phyloP scores from a whole-genome alignment of 2,329 filamentous ascomycete genomes.

The Leptosphaerulina australis region DNA sequence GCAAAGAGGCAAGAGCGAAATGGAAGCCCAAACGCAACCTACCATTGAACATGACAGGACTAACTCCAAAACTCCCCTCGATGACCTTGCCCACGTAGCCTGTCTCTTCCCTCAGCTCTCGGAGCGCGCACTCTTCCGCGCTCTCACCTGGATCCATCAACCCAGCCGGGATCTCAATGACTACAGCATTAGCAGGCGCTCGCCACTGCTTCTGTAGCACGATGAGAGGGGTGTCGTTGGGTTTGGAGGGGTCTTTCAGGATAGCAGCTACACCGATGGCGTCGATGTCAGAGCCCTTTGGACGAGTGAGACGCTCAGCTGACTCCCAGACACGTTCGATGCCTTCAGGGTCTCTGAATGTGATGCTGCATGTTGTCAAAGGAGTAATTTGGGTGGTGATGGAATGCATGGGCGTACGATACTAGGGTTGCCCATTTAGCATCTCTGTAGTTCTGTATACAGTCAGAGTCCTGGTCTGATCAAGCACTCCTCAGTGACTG shows the following conservation, averaged over 20 bases:
- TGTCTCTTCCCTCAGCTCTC: constrained; percentile 69
- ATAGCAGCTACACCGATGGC: constrained; percentile 76
- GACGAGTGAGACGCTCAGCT: constrained; percentile 72
- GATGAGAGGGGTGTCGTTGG: constrained; percentile 41
- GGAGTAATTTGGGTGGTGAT: not conserved
- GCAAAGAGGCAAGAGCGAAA: no score
- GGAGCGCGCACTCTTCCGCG: constrained; percentile 62
- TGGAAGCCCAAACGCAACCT: constrained; percentile 13
- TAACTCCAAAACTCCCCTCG: constrained; percentile 44
- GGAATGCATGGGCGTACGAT: constrained; percentile 25
- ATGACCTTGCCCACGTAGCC: constrained; percentile 62
- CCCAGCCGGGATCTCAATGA: constrained; percentile 68
- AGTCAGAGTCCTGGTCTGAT: constrained; percentile 19
- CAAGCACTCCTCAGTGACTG: constrained; percentile 17
- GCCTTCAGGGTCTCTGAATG: constrained; percentile 68
- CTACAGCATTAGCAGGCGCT: constrained; percentile 64
- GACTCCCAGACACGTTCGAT: constrained; percentile 71
- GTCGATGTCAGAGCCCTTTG: constrained; percentile 67
- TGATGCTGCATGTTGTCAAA: constrained; percentile 37
- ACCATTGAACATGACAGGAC: constrained; percentile 54
- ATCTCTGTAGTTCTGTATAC: constrained; percentile 44
- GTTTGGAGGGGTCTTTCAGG: constrained; percentile 51
- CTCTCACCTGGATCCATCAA: constrained; percentile 66
- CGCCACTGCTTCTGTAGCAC: constrained; percentile 61
- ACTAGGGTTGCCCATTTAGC: constrained; percentile 50